Conservation (phyloP, 345 rosid genomes). For the Brassica cretica region DNA sequence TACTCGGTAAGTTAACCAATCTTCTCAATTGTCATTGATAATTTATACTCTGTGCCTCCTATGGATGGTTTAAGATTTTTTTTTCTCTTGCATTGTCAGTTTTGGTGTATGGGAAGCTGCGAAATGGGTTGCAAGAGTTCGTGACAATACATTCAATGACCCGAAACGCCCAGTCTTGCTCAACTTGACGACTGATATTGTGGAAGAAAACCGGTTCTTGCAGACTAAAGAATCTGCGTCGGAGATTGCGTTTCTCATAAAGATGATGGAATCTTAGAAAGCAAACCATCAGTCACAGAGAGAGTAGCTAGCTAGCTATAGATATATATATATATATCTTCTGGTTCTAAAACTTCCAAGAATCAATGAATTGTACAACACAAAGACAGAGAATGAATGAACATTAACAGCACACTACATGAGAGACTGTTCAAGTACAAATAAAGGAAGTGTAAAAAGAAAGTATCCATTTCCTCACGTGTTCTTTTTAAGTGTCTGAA, state of each 20-base stretch:
- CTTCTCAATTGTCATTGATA: too few species aligned
- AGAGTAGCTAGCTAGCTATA: neutral
- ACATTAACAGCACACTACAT: neutral
- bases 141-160: slow-evolving; percentile 65
- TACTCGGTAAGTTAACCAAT: slow-evolving; percentile 52
- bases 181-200: slow-evolving; percentile 71
- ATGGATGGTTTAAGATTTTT: slow-evolving; percentile 6
- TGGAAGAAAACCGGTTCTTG: slow-evolving; percentile 81
- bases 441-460: neutral
- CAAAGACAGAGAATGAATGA: neutral
- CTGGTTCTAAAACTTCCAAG: neutral
- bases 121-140: slow-evolving; percentile 84
- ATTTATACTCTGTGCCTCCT: neutral
- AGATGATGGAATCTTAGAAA: slow-evolving; percentile 57
- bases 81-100: slow-evolving; percentile 40
- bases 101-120: slow-evolving; percentile 98
- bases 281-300: neutral
- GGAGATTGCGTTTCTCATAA: slow-evolving; percentile 75
- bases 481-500: neutral
- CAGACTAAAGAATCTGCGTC: slow-evolving; percentile 74
- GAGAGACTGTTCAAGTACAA: neutral
- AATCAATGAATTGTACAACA: neutral
- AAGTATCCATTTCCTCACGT: neutral
- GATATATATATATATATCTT: neutral
- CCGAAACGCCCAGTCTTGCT: slow-evolving; percentile 70